Evolutionary conservation across 73 alveolate genomes (phyloP).

Genomic region (Tetrahymena malaccensis): DNA sequence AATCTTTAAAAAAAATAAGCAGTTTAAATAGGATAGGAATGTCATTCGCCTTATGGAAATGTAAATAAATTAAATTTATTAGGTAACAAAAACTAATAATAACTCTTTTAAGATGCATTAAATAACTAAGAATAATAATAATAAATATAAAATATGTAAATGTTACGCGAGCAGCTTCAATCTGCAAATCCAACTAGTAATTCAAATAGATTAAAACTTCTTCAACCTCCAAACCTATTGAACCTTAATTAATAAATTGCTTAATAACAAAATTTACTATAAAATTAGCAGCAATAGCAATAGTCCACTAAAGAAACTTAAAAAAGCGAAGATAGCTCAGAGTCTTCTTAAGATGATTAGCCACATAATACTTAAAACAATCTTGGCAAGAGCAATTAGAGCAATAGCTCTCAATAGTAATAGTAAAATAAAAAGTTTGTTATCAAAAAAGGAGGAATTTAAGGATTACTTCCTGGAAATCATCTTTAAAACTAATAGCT

Average conservation of each 20-base stretch:
- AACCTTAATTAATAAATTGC: not conserved
- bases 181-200: not conserved
- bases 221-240: not conserved
- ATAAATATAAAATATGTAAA: not conserved
- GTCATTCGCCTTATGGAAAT: not conserved
- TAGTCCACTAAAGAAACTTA: not conserved
- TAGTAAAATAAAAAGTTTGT: not conserved
- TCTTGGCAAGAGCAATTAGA: not conserved
- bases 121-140: not conserved
- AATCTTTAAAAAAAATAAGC: not conserved
- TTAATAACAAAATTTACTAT: not conserved
- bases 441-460: not conserved
- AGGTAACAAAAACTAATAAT: not conserved
- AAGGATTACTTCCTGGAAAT: not conserved
- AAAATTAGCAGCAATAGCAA: not conserved
- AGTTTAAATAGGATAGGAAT: not conserved
- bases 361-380: not conserved
- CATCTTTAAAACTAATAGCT: not conserved
- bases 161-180: not conserved
- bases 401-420: not conserved
- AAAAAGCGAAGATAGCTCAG: not conserved
- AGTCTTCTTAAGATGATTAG: not conserved
- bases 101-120: not conserved
- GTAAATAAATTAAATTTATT: not conserved
- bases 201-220: not conserved